Base-by-base conservation (phyloP, 2,329 filamentous ascomycete genomes). In the Botryosphaeria dothidea region DNA sequence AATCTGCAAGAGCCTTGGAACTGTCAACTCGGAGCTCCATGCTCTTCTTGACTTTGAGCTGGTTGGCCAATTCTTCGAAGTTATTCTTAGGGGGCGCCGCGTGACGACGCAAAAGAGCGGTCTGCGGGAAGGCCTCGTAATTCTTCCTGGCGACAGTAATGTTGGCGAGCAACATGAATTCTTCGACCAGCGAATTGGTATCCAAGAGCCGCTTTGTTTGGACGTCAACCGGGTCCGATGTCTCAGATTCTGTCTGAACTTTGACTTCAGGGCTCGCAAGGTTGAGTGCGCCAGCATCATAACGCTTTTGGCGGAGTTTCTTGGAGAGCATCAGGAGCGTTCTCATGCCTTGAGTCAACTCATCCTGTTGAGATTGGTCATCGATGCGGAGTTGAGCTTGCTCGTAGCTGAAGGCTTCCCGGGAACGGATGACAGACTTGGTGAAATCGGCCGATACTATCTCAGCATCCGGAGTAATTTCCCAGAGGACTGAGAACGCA, bases 131-230 rank as follows among this genome's bases (percentile, higher is more conserved):
- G 2, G 93, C 89, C 56, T 91, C 86, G 80, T 96, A 92, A 74
- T 96, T 96, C 77, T 92, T 94, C 69, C 88, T 86, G 6, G 94
- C 95, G 31, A 99, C 96, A 70, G 90, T 94, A 73, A 92, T 93
- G 80, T 99, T 99, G 83, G 95, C 96, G 76, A 98, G 91, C 74
- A 99, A 84, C 95, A 99, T 99, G 84, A 99, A 98, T 76, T 99
- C 95, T 76, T 99, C 95, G 29, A 99, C 96, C 4, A 99, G 86
- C 23, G 94, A 97, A 82, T 98, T 99, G 62, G 95, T 99, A 73
- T 95, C 93, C 41, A 99, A 88, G 60, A 93, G 88, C 71, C 93
- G 86, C 80, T 99, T 99, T 5, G 93, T 96, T 83, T 98, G 93
- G 70, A 99, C 92, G 72, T 98, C 95, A 63, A 97, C 90, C 0